These are phyloP conservation scores for Kondoa subrosea DNA, from an alignment of 768 basidiomycete species.

Conservation along the genomic window DNA sequence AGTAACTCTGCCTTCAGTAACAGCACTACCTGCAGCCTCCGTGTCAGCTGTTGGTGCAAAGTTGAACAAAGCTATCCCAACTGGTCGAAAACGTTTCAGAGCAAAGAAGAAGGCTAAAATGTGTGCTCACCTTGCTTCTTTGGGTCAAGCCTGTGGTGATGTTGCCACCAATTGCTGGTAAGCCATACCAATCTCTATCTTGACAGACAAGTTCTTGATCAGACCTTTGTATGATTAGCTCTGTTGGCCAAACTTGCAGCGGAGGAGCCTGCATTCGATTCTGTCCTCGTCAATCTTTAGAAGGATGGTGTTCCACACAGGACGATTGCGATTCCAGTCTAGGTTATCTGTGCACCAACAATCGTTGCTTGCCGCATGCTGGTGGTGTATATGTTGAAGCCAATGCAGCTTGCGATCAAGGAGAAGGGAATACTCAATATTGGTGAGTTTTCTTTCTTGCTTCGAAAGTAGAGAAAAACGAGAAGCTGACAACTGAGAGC, in stretches of 20 bases:
- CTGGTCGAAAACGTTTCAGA: background rate
- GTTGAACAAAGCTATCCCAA: background rate
- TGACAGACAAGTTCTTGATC: background rate
- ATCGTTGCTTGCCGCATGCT: background rate
- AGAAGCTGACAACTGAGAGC: background rate
- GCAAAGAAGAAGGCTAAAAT: background rate
- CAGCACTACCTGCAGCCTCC: background rate
- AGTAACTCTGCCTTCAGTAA: background rate
- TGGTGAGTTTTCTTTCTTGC: background rate
- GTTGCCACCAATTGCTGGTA: background rate
- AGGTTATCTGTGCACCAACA: background rate
- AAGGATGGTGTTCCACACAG: background rate
- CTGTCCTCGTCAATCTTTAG: background rate
- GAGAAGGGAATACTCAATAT: background rate
- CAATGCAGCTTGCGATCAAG: background rate
- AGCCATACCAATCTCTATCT: background rate
- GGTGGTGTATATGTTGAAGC: background rate
- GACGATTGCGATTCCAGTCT: background rate
- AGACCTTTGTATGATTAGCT: background rate
- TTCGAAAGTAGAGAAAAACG: too few relatives aligned
- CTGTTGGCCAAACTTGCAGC: background rate
- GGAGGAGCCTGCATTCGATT: background rate
- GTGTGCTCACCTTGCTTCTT: background rate
- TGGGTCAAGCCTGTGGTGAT: background rate
- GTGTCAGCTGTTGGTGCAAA: background rate